Base-by-base conservation (phyloP, 306 rosid species). In the Rosa chinensis region DNA sequence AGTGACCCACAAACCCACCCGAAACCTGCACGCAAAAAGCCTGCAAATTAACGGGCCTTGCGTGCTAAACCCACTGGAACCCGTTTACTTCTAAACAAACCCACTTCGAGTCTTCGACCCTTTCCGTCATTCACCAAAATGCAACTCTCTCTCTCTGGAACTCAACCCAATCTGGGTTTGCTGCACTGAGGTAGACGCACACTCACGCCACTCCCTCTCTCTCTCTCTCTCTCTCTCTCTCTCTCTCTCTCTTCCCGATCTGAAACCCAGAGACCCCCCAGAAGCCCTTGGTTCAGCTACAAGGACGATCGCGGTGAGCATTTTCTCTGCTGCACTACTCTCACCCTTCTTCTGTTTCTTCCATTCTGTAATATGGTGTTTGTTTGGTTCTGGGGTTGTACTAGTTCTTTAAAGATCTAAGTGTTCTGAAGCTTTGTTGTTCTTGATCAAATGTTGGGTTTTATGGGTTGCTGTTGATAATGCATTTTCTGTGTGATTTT, bases 301-400 rank as follows among this genome's bases (percentile, higher is more conserved):
- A 8, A 44, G 47, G 80, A 80, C 76, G 84, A 76, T 79, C 86
- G n/a, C 55, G 76, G 87, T 88, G 64, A 77, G 83, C 78, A 53
- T 62, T 78, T 66, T 70, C 16, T 37, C 78, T 61, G 47, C 55
- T 49, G 5, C 50, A 6, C 14, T 80, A 28, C 70, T 45, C 55
- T 40, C 5, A 18, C 23, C 43, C 42, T 21, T 20, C 83, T 10
- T 43, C n/a, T 63, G 13, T 35, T 40, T 45, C 14, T 40, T 28
- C 32, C 50, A 6, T 21, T 76, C n/a, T 37, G 5, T n/a, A n/a
- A n/a, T n/a, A n/a, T n/a, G n/a, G n/a, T n/a, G n/a, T n/a, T 48
- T n/a, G 42, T 74, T 52, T 35, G 47, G 43, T 35, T 73, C 42
- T 70, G 40, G 52, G 79, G 12, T 50, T 17, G 74, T 43, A 6